Evolutionary conservation across 768 basidiomycete species (phyloP), one percentile per base, ranked within the genome.

Genomic region (Leccinum boreale): DNA sequence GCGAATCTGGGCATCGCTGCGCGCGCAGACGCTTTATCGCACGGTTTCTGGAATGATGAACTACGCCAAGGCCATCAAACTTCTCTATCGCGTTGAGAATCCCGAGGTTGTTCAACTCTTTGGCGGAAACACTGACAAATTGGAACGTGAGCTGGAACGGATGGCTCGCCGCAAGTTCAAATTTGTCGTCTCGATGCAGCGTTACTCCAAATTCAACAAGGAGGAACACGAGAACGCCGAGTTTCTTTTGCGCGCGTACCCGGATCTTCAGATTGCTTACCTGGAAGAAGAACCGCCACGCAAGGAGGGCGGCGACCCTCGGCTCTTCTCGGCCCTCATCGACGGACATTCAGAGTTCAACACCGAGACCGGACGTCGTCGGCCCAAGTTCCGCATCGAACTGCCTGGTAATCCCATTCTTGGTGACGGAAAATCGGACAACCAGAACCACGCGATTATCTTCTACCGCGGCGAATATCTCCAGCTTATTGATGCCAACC

Each of bases 1-100:
- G 8, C 89, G 97, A 70, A 99, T 99, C 67, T 99, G 97, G 97
- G 95, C 97, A 9, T 98, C 96, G 5, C 84, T 99, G 9, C 92
- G 97, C 54, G 97, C 97, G 17, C 97, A 99, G 78, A 99, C 97
- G 2, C 84, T 99, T 19, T 98, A 99, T 72, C 87, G 97, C 63
- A 99, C 97, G 14, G 96, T 99, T 17, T 98, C 97, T 35, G 97
- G 97, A 52, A 98, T 99, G 92, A 98, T 98, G 97, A 99, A 99
- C 77, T 98, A 99, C 73, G 87, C 92, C 63, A 99, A 99, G 78
- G 97, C 97, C 12, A 98, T 99, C 85, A 99, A 99, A 73, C 78
- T 99, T 35, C 83, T 99, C n/a, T 96, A 98, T 74, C 93, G 96
- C 56, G 97, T 99, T 45, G 97, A 99, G 78, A 98, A 98, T 76